Base-by-base conservation (phyloP, 805 yeast species). In the Lipomyces oligophaga region DNA sequence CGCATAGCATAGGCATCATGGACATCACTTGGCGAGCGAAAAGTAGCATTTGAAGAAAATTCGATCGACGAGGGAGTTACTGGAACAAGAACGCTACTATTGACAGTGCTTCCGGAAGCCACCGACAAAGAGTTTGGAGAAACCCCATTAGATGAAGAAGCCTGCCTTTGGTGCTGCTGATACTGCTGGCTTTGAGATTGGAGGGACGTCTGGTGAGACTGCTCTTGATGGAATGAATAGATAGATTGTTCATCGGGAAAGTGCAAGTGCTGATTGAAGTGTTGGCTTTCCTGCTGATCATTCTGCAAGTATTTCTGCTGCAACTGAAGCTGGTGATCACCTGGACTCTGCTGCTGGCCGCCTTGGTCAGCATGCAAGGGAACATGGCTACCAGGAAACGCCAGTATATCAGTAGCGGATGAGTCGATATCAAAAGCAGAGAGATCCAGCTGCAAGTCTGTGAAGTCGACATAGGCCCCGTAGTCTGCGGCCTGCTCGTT, bases 21-120 rank as follows among this genome's bases (percentile, higher is more conserved):
- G n/a, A 45, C 19, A 27, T 50, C 54, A 30, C 47, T 38, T 4
- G 49, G 56, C 8, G 53, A 46, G 25, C 39, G 43, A 35, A 50
- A 50, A 4, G 39, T 41, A 3, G 33, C 41, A n/a, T n/a, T n/a
- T 3, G 45, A 4, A 30, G 19, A 18, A 24, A 44, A 41, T 22
- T 46, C 49, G 24, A 43, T 43, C n/a, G 58, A 57, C 15, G 47
- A 33, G 15, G 58, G 58, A 20, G 58, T 54, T 3, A 58, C 56
- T 8, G 58, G 52, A 19, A 54, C 45, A 5, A 16, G 13, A 19
- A 28, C 36, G 22, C 21, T 28, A 13, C 35, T 27, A 38, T 31
- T 32, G 28, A 34, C 31, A 30, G 41, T 25, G 38, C 21, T 13
- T 15, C 36, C 30, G n/a, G 16, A 10, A 25, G 42, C 47, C 10